Percentiles rank a stretch among this genome's conserved stretches.
Conservation (phyloP, 495 filamentous ascomycete genomes). For the Penicillium samsonianum region DNA sequence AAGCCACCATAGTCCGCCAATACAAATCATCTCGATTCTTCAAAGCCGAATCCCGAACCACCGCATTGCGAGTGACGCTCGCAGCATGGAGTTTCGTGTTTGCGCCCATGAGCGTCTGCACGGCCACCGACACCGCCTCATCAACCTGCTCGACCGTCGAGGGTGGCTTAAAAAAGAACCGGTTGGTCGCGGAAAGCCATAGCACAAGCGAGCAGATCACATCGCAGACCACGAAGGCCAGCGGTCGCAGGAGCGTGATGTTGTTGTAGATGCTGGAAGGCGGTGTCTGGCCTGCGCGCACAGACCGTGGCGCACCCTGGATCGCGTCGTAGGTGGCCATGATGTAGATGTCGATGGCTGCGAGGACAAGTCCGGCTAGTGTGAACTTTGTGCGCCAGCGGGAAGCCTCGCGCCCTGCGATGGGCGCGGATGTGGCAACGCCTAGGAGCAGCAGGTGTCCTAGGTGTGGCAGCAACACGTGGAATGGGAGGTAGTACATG, state of each 20-base stretch:
- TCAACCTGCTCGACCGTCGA: slow-evolving; percentile 49
- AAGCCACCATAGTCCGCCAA: slow-evolving; percentile 54
- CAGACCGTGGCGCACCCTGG: slow-evolving; percentile 41
- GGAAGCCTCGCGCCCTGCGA: slow-evolving; percentile 56
- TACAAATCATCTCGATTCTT: slow-evolving; percentile 57
- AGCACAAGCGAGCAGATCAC: slow-evolving; percentile 58
- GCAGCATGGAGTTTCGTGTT: slow-evolving; percentile 54
- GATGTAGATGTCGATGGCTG: slow-evolving; percentile 63
- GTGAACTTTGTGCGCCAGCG: slow-evolving; percentile 72
- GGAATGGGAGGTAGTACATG: slow-evolving; percentile 73
- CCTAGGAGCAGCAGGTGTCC: slow-evolving; percentile 70
- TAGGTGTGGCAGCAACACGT: slow-evolving; percentile 73
- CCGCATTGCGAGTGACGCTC: slow-evolving; percentile 58
- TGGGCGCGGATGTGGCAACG: slow-evolving; percentile 56
- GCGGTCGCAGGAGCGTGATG: slow-evolving; percentile 57
- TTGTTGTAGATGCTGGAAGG: slow-evolving; percentile 64
- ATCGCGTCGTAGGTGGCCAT: slow-evolving; percentile 63
- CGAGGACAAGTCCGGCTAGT: slow-evolving; percentile 59
- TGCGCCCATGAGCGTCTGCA: slow-evolving; percentile 45
- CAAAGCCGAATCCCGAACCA: slow-evolving; percentile 57
- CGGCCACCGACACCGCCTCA: slow-evolving; percentile 39
- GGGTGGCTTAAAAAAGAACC: slow-evolving; percentile 59
- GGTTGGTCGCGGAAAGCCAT: slow-evolving; percentile 75
- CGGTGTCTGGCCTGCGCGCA: slow-evolving; percentile 37
- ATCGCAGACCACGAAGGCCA: slow-evolving; percentile 64